Conservation (phyloP, 148 eudicot species). For the Rhododendron williamsianum region DNA sequence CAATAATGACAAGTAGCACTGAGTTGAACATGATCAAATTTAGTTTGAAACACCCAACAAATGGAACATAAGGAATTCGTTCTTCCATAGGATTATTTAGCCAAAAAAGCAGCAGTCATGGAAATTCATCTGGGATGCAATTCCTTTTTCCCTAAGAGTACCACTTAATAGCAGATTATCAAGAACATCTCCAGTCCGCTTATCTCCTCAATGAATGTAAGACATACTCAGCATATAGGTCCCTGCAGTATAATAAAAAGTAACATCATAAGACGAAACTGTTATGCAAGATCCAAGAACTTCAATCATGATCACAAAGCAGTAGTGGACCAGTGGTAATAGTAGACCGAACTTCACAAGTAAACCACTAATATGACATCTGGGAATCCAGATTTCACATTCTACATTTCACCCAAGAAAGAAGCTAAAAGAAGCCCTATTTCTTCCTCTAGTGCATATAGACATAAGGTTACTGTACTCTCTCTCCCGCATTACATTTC, state of each 20-base stretch:
- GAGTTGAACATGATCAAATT: not conserved
- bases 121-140: not conserved
- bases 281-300: not conserved
- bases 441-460: not conserved
- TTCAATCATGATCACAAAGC: not conserved
- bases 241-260: slow-evolving; percentile 29
- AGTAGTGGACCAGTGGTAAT: not conserved
- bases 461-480: not conserved
- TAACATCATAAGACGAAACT: not conserved
- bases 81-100: not conserved
- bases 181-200: not conserved
- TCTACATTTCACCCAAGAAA: not conserved
- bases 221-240: slow-evolving; percentile 62
- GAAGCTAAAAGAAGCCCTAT: not conserved
- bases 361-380: not conserved
- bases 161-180: not conserved
- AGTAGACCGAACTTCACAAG: not conserved
- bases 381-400: not conserved
- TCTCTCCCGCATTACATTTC: not conserved
- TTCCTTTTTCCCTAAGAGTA: not conserved
- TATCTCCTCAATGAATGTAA: slow-evolving; percentile 52
- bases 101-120: not conserved
- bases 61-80: not conserved
- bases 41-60: not conserved
- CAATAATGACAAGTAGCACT: not conserved